Base-by-base conservation (phyloP, 1,139 yeast genomes). In the Candida tetrigidarum region DNA sequence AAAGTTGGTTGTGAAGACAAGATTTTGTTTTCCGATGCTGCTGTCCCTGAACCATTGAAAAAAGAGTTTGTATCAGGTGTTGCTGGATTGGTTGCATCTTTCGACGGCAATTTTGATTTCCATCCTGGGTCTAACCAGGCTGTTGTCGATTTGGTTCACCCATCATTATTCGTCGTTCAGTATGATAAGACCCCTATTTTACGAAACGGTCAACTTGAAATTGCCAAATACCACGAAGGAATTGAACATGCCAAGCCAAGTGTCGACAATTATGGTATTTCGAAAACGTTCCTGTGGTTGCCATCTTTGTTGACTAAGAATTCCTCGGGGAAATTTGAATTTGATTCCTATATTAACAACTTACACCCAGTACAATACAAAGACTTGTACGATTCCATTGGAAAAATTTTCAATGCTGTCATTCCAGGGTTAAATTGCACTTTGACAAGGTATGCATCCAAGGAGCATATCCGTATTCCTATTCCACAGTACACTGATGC, bases 91-190 rank as follows among this genome's bases (percentile, higher is more conserved):
- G 50, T 42, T 5, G 43, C 36, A 1, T 50, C 51, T 29, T 54
- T 56, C 39, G 51, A 50, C 2, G 50, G 43, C 18, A 49, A 54
- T 14, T 45, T 55, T 25, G 77, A 73, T 50, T 71, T 66, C 55
- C 78, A 71, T 48, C 77, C 75, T 3, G 62, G 64, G 5, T 60
- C 73, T 0, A 50, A 64, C 36, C 55, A 67, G 12, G 62, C 63
- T 43, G 76, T 74, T 1, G 54, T 71, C 23, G 76, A 73, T 51
- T 57, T 73, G 28, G 74, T 73, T 4, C 77, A 74, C 50, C 78
- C 78, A 7, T 71, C 77, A 14, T 56, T 73, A 41, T 72, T 62
- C 45, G 74, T 74, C 0, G 52, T 72, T 6, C 65, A 61, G 39
- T 73, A 70, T 43, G 71, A 66, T 0, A 57, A 46, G 10, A 68